These are phyloP conservation scores for Penicillium paradoxum DNA, from an alignment of 495 filamentous ascomycete species.

Conservation along the genomic window DNA sequence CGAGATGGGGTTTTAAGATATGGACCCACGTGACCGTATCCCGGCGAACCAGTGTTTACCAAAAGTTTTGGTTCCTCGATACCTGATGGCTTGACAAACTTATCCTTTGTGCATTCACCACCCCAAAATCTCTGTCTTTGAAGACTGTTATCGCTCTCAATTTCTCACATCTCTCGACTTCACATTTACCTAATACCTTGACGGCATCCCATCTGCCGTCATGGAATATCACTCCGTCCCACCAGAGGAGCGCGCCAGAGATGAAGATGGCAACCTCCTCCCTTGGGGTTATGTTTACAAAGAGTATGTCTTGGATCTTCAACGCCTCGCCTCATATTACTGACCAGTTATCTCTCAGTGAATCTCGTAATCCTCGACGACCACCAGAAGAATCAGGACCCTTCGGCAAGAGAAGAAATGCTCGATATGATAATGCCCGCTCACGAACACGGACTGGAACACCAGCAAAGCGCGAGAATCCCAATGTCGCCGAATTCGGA, in stretches of 20 bases:
- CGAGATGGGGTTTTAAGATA: neutral
- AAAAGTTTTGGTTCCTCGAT: constrained; percentile 17
- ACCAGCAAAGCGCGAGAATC: constrained; percentile 54
- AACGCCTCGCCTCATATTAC: neutral
- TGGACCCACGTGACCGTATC: constrained; percentile 21
- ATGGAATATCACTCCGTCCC: constrained; percentile 67
- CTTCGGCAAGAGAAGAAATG: constrained; percentile 53
- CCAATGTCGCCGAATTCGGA: constrained; percentile 49
- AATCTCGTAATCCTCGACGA: constrained; percentile 45
- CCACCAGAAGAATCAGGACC: constrained; percentile 58
- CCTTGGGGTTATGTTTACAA: constrained; percentile 60
- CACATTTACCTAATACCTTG: neutral
- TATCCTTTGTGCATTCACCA: neutral
- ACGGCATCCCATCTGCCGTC: constrained; percentile 3
- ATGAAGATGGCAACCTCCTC: constrained; percentile 53
- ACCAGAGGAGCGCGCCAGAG: constrained; percentile 56
- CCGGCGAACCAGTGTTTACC: constrained; percentile 28
- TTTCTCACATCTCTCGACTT: neutral
- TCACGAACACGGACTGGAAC: constrained; percentile 57
- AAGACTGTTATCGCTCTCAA: neutral
- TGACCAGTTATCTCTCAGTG: constrained; percentile 21
- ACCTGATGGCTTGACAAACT: neutral
- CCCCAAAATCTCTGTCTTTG: neutral
- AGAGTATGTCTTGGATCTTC: constrained; percentile 34
- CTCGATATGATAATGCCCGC: constrained; percentile 46